phyloP scores from a whole-genome alignment of 805 yeast genomes.

The Saccharomycopsis sp. region DNA sequence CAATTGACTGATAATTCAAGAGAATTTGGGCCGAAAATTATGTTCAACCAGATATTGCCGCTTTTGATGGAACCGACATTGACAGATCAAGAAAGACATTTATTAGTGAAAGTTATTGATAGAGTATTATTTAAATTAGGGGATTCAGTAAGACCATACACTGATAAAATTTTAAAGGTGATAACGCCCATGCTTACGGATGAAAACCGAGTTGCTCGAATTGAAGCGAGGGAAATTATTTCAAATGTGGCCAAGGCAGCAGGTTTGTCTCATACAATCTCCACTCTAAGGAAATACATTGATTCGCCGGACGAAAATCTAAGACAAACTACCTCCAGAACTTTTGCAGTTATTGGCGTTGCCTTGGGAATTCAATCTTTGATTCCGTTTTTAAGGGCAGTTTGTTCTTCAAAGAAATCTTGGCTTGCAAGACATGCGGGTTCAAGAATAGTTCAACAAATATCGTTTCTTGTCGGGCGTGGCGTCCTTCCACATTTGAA shows the following conservation, averaged over 20 bases:
- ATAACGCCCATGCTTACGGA: constrained; percentile 76
- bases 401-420: constrained; percentile 64
- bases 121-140: constrained; percentile 62
- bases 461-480: constrained; percentile 60
- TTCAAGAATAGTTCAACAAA: constrained; percentile 64
- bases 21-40: constrained; percentile 57
- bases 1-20: constrained; percentile 57
- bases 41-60: constrained; percentile 71
- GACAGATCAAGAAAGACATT: constrained; percentile 78
- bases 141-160: constrained; percentile 59
- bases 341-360: constrained; percentile 77
- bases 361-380: constrained; percentile 66
- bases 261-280: constrained; percentile 75
- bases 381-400: constrained; percentile 78
- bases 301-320: constrained; percentile 78
- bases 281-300: constrained; percentile 72
- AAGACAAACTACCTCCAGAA: constrained; percentile 66
- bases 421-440: constrained; percentile 88
- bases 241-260: constrained; percentile 71
- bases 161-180: constrained; percentile 65
- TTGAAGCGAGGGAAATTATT: constrained; percentile 74
- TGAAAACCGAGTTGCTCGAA: constrained; percentile 65
- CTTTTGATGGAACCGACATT: constrained; percentile 62
- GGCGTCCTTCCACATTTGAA: constrained; percentile 69
- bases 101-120: constrained; percentile 69